Conservation (phyloP, 176 grass and related monocot genomes). For the Ensete ventricosum region DNA sequence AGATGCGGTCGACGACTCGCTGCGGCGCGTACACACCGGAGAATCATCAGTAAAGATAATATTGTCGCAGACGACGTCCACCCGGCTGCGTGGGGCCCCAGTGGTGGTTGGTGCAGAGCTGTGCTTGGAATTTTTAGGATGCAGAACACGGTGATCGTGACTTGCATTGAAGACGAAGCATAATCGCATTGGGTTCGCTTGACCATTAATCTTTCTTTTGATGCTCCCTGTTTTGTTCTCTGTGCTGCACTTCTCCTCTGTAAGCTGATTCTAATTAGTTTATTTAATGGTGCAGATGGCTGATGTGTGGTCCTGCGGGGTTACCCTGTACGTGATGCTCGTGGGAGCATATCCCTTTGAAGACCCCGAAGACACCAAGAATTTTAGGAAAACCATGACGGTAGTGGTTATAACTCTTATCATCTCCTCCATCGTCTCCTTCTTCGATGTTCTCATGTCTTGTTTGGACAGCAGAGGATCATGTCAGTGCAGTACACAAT, state of each 20-base stretch:
- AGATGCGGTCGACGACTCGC: neutral
- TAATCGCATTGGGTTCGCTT: neutral
- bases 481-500: slow-evolving; percentile 9
- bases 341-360: slow-evolving; percentile 14
- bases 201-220: neutral
- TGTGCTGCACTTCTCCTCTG: no score
- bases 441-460: neutral
- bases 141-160: neutral
- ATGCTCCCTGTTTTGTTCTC: no score
- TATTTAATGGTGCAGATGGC: neutral
- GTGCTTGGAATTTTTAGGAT: neutral
- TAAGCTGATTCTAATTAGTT: no score
- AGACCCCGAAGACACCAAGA: slow-evolving; percentile 5
- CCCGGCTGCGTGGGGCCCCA: neutral
- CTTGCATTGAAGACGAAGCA: neutral
- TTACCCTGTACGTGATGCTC: slow-evolving; percentile 11
- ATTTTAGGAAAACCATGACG: slow-evolving; percentile 4
- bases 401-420: neutral
- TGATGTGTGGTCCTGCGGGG: slow-evolving; percentile 14
- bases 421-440: neutral
- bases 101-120: neutral
- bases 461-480: neutral
- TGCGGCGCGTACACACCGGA: neutral
- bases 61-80: neutral
- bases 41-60: neutral